Evolutionary conservation across 1,139 yeast species (phyloP).

Genomic region (Citeromyces hawaiiensis): DNA sequence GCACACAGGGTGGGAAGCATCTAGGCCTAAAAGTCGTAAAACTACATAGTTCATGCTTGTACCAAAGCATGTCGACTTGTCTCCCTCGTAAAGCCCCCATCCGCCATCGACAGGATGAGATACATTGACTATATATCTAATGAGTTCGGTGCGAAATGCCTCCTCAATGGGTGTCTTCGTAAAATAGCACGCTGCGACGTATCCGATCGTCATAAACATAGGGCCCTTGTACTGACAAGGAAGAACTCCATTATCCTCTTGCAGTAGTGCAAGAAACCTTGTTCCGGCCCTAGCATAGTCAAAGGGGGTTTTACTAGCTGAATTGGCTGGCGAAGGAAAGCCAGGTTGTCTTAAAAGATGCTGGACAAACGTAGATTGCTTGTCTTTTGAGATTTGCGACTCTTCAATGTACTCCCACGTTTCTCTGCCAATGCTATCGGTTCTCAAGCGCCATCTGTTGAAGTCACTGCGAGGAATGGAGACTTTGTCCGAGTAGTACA

Average conservation of each 20-base stretch:
- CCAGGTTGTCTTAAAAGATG: constrained; percentile 36
- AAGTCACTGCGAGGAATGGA: constrained; percentile 62
- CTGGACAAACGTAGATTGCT: constrained; percentile 46
- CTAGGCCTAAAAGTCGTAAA: constrained; percentile 66
- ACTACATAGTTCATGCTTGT: constrained; percentile 78
- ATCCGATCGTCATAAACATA: constrained; percentile 92
- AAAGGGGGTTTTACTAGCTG: constrained; percentile 24
- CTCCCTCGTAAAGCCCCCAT: constrained; percentile 91
- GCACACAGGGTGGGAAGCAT: constrained; percentile 64
- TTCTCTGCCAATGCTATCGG: constrained; percentile 65
- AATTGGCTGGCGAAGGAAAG: constrained; percentile 18
- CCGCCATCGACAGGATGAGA: constrained; percentile 99
- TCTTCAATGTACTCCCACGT: constrained; percentile 60
- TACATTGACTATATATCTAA: constrained; percentile 73
- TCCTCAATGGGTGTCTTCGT: constrained; percentile 58
- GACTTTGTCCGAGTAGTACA: constrained; percentile 40
- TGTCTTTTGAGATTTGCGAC: constrained; percentile 23
- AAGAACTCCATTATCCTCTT: constrained; percentile 68
- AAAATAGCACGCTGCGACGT: constrained; percentile 62
- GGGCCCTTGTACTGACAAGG: constrained; percentile 96
- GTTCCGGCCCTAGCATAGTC: constrained; percentile 72
- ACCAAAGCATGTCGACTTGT: constrained; percentile 91
- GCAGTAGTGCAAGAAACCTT: constrained; percentile 50
- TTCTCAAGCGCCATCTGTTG: constrained; percentile 59
- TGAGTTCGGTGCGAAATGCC: constrained; percentile 53